Evolutionary conservation across 345 rosid species (phyloP).

Genomic region (Heritiera fomes): DNA sequence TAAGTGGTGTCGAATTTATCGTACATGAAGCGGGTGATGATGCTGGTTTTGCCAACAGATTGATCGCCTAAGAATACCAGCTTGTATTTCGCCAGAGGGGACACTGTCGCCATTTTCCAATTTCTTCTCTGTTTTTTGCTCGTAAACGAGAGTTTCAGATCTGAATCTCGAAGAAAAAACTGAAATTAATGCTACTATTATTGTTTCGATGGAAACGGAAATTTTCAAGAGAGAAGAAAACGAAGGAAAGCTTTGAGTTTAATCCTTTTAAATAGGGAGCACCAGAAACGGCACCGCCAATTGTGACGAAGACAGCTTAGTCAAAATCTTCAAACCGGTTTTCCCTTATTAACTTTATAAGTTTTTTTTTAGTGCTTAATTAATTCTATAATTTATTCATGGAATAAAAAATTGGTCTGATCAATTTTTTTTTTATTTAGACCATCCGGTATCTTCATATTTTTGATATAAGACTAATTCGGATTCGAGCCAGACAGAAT

Average conservation of each 20-base stretch:
- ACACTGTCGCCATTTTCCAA: slow-evolving; percentile 63
- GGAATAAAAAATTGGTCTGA: too few species aligned
- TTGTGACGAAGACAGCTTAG: slow-evolving; percentile 27
- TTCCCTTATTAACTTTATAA: too few species aligned
- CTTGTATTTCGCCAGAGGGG: slow-evolving; percentile 81
- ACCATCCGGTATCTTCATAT: too few species aligned
- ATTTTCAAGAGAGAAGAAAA: not conserved
- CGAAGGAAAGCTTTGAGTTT: slow-evolving; percentile 24
- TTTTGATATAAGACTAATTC: too few species aligned
- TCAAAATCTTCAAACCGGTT: slow-evolving; percentile 22
- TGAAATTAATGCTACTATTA: not conserved
- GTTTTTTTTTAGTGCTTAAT: too few species aligned
- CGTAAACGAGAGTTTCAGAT: slow-evolving; percentile 27
- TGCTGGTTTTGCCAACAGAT: slow-evolving; percentile 87
- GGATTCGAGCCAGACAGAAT: too few species aligned
- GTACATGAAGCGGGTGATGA: slow-evolving; percentile 95
- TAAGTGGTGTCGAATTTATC: slow-evolving; percentile 92
- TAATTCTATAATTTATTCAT: too few species aligned
- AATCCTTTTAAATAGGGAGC: slow-evolving; percentile 25
- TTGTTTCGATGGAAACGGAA: slow-evolving; percentile 1
- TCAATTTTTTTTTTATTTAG: too few species aligned
- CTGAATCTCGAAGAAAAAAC: slow-evolving; percentile 27
- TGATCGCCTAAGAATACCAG: slow-evolving; percentile 87
- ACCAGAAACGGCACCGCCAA: slow-evolving; percentile 52
- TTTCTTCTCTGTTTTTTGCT: not conserved